phyloP scores from a whole-genome alignment of 306 rosid species.

The Biancaea sappan region DNA sequence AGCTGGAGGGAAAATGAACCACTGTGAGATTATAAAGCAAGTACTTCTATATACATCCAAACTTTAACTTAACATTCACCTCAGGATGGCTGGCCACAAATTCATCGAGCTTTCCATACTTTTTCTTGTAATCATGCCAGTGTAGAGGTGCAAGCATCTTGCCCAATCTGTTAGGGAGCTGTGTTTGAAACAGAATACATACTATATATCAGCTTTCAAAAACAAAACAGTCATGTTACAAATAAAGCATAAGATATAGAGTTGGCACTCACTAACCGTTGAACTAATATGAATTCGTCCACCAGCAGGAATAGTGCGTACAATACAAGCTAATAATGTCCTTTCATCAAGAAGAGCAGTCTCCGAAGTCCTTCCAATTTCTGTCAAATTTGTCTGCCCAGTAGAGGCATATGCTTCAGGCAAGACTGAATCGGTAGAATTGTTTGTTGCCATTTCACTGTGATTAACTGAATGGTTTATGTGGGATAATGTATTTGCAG shows the following conservation, averaged over 20 bases:
- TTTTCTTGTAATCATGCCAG: constrained; percentile 95
- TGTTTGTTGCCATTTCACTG: constrained; percentile 46
- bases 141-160: constrained; percentile 99
- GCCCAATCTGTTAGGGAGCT: constrained; percentile 94
- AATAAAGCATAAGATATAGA: constrained; percentile 21
- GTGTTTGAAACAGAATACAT: constrained; percentile 33
- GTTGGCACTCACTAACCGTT: constrained; percentile 64
- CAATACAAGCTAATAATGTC: constrained; percentile 82
- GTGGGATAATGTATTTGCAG: constrained; percentile 51
- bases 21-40: constrained; percentile 17
- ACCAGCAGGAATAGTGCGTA: constrained; percentile 96
- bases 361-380: constrained; percentile 55
- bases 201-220: background rate
- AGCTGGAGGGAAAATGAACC: constrained; percentile 47
- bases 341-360: constrained; percentile 79
- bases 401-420: constrained; percentile 59
- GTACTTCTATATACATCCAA: constrained; percentile 3
- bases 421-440: constrained; percentile 50
- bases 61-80: constrained; percentile 56
- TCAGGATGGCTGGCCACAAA: constrained; percentile 88
- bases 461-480: constrained; percentile 49
- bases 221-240: constrained; percentile 3
- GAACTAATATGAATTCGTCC: constrained; percentile 85
- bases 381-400: constrained; percentile 44
- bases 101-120: constrained; percentile 89